These are phyloP conservation scores for Cercospora beticola DNA, from an alignment of 2,329 filamentous ascomycete genomes.

Conservation along the genomic window DNA sequence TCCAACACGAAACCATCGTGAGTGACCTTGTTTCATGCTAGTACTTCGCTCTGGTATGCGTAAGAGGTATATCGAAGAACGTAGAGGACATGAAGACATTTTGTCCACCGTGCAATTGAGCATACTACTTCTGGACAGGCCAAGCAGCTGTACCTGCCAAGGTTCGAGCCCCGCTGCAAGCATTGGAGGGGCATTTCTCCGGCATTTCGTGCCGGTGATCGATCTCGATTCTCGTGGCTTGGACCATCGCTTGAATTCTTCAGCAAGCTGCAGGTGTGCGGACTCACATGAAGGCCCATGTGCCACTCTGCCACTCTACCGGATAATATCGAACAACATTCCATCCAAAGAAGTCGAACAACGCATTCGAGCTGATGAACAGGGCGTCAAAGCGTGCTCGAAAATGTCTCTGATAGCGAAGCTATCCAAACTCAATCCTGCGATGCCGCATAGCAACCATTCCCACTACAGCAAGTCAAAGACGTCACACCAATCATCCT, in stretches of 20 bases:
- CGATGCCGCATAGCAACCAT: slow-evolving; percentile 8
- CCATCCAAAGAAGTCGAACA: too few species aligned
- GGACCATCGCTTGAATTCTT: not conserved
- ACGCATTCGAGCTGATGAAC: too few species aligned
- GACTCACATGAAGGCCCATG: not conserved
- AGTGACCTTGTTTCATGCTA: too few species aligned
- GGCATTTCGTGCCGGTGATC: not conserved
- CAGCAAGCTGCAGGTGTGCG: not conserved
- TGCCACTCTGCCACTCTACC: too few species aligned
- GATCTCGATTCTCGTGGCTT: not conserved
- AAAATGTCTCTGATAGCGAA: slow-evolving; percentile 2
- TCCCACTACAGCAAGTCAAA: slow-evolving; percentile 10
- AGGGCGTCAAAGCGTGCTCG: not conserved
- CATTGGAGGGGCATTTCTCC: not conserved
- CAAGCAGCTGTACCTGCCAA: slow-evolving; percentile 1
- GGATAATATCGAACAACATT: too few species aligned
- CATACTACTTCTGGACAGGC: not conserved
- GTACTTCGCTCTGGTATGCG: too few species aligned
- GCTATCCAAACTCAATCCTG: slow-evolving; percentile 2
- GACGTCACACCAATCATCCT: slow-evolving; percentile 14
- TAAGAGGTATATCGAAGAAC: too few species aligned
- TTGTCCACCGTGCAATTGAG: not conserved
- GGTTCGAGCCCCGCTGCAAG: slow-evolving; percentile 2
- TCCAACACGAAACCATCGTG: too few species aligned
- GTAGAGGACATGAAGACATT: too few species aligned